Evolutionary conservation across 148 eudicot species (phyloP).

Genomic region (Heliosperma pusillum): DNA sequence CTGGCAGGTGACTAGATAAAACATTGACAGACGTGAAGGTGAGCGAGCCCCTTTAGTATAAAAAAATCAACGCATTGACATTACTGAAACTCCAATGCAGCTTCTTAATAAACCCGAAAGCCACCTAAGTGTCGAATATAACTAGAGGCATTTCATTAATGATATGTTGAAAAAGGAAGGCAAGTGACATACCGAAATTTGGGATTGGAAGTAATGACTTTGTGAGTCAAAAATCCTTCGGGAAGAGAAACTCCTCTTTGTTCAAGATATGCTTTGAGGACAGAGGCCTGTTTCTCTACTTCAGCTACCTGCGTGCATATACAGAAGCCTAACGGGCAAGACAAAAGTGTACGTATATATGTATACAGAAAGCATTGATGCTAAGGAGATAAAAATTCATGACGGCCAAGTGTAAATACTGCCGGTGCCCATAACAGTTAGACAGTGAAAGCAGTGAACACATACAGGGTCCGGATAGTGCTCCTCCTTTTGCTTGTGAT

Average conservation of each 20-base stretch:
- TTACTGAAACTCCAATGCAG: too few relatives aligned
- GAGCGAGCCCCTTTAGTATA: neutral
- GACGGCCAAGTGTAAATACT: neutral
- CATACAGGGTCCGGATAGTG: constrained; percentile 76
- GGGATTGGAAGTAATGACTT: constrained; percentile 74
- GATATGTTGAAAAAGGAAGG: neutral
- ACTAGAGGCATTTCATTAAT: too few relatives aligned
- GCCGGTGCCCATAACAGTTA: neutral
- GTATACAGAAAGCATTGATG: neutral
- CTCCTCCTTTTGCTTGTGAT: constrained; percentile 46
- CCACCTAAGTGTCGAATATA: neutral
- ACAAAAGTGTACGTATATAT: neutral
- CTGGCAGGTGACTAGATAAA: neutral
- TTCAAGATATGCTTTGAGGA: constrained; percentile 76
- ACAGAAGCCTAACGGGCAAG: neutral
- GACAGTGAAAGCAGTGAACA: neutral
- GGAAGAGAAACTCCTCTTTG: constrained; percentile 87
- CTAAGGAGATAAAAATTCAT: neutral
- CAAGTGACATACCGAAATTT: constrained; percentile 55
- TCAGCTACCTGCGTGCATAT: constrained; percentile 46
- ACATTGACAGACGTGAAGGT: neutral
- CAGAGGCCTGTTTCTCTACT: constrained; percentile 49
- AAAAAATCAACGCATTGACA: neutral
- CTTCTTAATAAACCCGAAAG: neutral
- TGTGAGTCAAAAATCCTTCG: constrained; percentile 69